Evolutionary conservation across 1,284 basidiomycete species (phyloP), one percentile per base, ranked within the genome.

Genomic region (Salmacisia buchloeana): DNA sequence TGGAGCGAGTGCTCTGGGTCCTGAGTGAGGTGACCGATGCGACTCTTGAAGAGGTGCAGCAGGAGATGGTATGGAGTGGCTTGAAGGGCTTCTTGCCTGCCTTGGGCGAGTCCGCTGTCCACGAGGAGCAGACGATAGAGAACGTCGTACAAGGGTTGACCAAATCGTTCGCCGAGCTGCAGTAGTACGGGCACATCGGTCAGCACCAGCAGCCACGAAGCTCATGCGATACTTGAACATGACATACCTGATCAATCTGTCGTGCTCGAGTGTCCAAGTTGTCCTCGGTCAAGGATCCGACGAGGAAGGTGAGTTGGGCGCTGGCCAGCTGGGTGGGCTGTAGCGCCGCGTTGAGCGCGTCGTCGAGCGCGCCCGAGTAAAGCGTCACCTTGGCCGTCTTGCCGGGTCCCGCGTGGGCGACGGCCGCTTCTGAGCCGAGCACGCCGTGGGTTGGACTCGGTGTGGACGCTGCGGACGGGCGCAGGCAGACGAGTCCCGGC

Each of bases 301-400:
- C 25, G 38, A 41, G 38, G 27, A 41, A 59, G 39, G 35, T 39
- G 58, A 59, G 38, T 18, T 46, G 58, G 15, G 92, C 92, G 75
- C 89, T 77, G 39, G 81, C 73, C 36, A 81, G 77, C 10, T 78
- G 78, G 36, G 77, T 74, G 6, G 80, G 67, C 63, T 81, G 80
- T 12, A 80, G 69, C 9, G 41, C 63, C 36, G 79, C 69, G 86
- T 72, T 31, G 49, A 54, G 49, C 46, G 46, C 46, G 46, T 21
- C 41, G 18, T 43, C 10, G 41, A 43, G 18, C 23, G 41, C 18
- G 41, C 41, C 18, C 23, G 41, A 18, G 41, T 43, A n/a, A n/a
- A n/a, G n/a, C n/a, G n/a, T n/a, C n/a, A n/a, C n/a, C n/a, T n/a
- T n/a, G n/a, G n/a, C n/a, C n/a, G n/a, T n/a, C n/a, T n/a, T n/a